Evolutionary conservation across 2,329 filamentous ascomycete species (phyloP), one percentile per base, ranked within the genome.

Genomic region (Exophiala viscosa): DNA sequence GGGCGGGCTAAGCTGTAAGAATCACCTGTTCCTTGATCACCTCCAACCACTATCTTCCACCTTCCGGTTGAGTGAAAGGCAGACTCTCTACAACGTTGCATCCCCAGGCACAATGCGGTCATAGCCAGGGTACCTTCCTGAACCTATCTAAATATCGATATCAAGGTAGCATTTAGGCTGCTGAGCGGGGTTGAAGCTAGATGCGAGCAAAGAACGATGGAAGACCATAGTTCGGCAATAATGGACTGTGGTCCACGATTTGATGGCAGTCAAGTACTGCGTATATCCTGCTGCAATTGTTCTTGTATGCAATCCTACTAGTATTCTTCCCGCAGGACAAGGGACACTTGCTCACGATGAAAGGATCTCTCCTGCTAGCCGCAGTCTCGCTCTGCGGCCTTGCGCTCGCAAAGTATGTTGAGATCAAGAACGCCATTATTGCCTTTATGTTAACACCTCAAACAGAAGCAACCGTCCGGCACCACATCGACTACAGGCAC

Each of bases 391-490:
- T 48, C 23, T 54, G 43, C 33, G 50, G 43, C 13, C 13, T 56
- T 11, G 53, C 45, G 7, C 23, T 54, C 17, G 46, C 53, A 15
- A 54, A 20, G 56, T 56, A 45, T 17, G 56, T 50, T 13, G 11
- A n/a, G n/a, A 15, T 17, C 15, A n/a, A 3, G 13, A 20, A 35
- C 14, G 17, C 3, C 36, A 11, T 13, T 39, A 10, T 34, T 31
- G 14, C 31, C 28, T 23, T 2, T 10, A n/a, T 28, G 11, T 42
- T 55, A 18, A 51, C 39, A 18, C 23, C 23, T 31, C 9, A 14
- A 11, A 34, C 18, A 59, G 56, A 28, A 56, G 51, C 18, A 33
- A 51, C 15, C 38, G 45, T 11, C 56, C 56, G 6, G 56, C 53
- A 9, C 56, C 52, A 32, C 50, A 54, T 35, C 41, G 42, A 9